A percentile compares a stretch with the other conserved stretches of the same genome.
phyloP scores from a whole-genome alignment of 768 basidiomycete species.

The Tremella mesenterica region DNA sequence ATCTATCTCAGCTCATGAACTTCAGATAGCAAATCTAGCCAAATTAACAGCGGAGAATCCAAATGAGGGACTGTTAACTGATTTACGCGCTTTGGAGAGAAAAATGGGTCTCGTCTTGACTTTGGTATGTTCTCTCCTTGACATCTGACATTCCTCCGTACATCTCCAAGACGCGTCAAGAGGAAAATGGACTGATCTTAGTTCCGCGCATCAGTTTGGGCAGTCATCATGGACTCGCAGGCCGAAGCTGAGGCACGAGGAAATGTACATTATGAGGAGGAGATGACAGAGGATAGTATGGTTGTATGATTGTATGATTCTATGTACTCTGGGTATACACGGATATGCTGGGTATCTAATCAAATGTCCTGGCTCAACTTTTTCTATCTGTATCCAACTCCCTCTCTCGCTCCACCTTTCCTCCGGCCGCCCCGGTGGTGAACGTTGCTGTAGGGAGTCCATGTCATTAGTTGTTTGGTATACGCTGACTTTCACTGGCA shows the following conservation, averaged over 20 bases:
- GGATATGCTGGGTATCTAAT: no score
- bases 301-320: no score
- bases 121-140: slow-evolving; percentile 53
- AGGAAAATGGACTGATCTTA: no score
- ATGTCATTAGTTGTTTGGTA: neutral
- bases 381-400: neutral
- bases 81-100: slow-evolving; percentile 71
- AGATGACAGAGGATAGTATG: neutral
- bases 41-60: slow-evolving; percentile 64
- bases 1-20: slow-evolving; percentile 36
- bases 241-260: slow-evolving; percentile 31
- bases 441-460: neutral
- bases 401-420: neutral
- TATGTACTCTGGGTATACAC: no score
- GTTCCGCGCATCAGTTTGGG: slow-evolving; percentile 97
- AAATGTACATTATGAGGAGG: neutral
- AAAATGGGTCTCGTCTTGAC: slow-evolving; percentile 95
- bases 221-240: slow-evolving; percentile 55
- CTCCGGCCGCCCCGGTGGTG: neutral
- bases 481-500: no score
- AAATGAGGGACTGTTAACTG: slow-evolving; percentile 65
- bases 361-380: slow-evolving; percentile 6
- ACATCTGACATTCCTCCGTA: neutral
- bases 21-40: slow-evolving; percentile 47
- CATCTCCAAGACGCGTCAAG: no score